Base-by-base conservation (phyloP, 1,284 basidiomycete genomes). In the Cryptococcus jaspeensis region DNA sequence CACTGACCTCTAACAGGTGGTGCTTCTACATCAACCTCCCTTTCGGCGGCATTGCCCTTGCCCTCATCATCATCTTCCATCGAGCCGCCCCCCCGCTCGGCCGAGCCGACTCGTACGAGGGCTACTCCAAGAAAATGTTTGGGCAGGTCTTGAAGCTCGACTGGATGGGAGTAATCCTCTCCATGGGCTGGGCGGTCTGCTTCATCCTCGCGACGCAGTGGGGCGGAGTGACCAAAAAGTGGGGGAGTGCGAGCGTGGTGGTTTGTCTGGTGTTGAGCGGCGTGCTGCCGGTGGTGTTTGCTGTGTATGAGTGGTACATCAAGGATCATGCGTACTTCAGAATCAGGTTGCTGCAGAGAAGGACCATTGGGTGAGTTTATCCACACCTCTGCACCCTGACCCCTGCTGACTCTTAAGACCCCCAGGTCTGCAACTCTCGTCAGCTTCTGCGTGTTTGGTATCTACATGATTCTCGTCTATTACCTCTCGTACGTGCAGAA, bases 21-120 rank as follows among this genome's bases (percentile, higher is more conserved):
- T 75, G 69, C 55, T 75, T 76, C 66, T 77, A 74, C 67, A 78
- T 81, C 71, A 81, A 79, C 57, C 69, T 79, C 13, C 68, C 66
- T 3, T 59, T 75, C 57, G 72, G 75, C 40, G 74, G 75, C 9
- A 36, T 76, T 45, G 73, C 72, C n/a, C 52, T 74, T 28, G 62
- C 64, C 25, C 52, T 60, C 43, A 53, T 75, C 25, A 22, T 61
- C 55, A 13, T 72, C 39, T 65, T 73, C 60, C 70, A 68, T n/a
- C n/a, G n/a, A n/a, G n/a, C n/a, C n/a, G 53, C 72, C 74, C 13
- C 20, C 57, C 15, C 32, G 48, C 64, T 78, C 15, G 73, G 74
- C 35, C 66, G 66, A 23, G 59, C 62, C 42, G 64, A 61, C 3
- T 60, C 64, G 2, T 75, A 75, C 66, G 71, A 70, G 48, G 73